phyloP scores from a whole-genome alignment of 75 land plant genomes.

The Picea sitchensis region DNA sequence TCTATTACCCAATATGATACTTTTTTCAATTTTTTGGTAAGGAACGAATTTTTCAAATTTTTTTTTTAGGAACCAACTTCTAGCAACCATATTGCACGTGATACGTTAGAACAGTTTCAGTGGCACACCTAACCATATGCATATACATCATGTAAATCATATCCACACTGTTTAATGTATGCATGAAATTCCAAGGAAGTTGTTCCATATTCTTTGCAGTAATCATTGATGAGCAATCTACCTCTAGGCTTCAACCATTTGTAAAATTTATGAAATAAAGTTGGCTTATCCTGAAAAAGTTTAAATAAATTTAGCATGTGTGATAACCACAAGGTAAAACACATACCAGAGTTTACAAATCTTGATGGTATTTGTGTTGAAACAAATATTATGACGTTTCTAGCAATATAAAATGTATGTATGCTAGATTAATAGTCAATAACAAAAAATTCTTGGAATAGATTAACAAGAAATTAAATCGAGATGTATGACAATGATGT shows the following conservation, averaged over 20 bases:
- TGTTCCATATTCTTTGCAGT: slow-evolving; percentile 63
- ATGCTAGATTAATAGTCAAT: not conserved
- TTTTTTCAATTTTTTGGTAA: not conserved
- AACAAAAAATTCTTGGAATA: not conserved
- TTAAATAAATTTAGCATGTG: not conserved
- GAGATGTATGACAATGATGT: not conserved
- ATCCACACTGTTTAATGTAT: slow-evolving; percentile 91
- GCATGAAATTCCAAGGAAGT: slow-evolving; percentile 67
- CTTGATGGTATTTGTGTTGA: not conserved
- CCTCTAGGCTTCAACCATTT: slow-evolving; percentile 98
- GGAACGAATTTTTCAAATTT: not conserved
- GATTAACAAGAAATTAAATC: not conserved
- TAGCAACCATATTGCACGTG: not conserved
- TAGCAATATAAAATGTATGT: not conserved
- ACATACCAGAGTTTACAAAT: not conserved
- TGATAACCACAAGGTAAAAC: not conserved
- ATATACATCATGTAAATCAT: slow-evolving; percentile 90
- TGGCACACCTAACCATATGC: slow-evolving; percentile 77
- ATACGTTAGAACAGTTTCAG: not conserved
- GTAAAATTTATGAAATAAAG: slow-evolving; percentile 67
- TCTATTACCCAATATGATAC: not conserved
- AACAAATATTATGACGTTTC: not conserved
- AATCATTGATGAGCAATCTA: slow-evolving; percentile 85
- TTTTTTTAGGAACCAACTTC: not conserved
- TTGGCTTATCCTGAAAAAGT: slow-evolving; percentile 80